Evolutionary conservation across 1,284 basidiomycete genomes (phyloP), one percentile per base, ranked within the genome.

Genomic region (Exobasidium rhododendri): DNA sequence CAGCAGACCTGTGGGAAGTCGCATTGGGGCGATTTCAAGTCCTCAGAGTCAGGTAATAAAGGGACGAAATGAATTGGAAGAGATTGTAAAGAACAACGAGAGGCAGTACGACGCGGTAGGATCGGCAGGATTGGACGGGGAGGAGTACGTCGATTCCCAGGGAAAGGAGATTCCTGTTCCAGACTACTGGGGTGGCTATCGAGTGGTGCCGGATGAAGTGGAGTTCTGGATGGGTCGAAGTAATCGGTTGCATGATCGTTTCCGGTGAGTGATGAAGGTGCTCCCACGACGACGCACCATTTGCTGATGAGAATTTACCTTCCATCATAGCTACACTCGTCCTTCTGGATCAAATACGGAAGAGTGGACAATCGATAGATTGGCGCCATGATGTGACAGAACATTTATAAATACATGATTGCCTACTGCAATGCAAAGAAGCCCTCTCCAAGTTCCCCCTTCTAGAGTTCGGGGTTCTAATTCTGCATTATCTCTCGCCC

Each of bases 131-230:
- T 49, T 70, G 47, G 80, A 70, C 11, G 81, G 83, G 53, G 78
- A 43, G 10, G 26, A 72, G 31, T 54, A 66, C 22, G 44, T 10
- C 4, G 55, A 65, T 3, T 54, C 61, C 46, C 63, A 67, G 13
- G 35, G 17, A 17, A 64, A 59, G 52, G 58, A 70, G 24, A 83
- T 97, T 7, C 89, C 91, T 0, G 83, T 89, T 51, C 96, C 94
- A 1, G 88, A 90, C 5, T 91, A 91, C 80, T 99, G 96, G 96
- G 94, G 94, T 62, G 94, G 94, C 2, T 97, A 91, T 88, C 85
- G 94, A 70, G 85, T 99, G 44, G 84, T 97, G 5, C 96, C 96
- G 14, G 85, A 86, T 89, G 94, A 80, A 80, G 88, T 85, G 11
- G 77, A 79, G 64, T 79, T 79, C 50, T 79, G 77, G 77, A 65